phyloP scores from a whole-genome alignment of 805 yeast genomes.

The Saccharomycopsis fermentans region DNA sequence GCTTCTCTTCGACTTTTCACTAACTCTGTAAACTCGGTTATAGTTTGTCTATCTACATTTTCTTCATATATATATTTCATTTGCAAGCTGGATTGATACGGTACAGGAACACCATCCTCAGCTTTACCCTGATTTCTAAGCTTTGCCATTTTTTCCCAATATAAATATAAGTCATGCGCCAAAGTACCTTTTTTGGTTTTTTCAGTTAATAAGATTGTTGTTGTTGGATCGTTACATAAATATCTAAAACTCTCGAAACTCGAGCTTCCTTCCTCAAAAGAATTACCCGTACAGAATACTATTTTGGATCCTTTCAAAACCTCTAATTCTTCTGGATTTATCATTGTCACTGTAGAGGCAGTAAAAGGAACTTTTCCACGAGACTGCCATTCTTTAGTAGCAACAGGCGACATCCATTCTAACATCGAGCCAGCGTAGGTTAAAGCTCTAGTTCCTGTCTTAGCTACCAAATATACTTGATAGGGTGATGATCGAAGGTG shows the following conservation, averaged over 20 bases:
- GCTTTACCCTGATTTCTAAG: slow-evolving; percentile 28
- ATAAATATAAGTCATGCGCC: slow-evolving; percentile 38
- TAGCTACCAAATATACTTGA: slow-evolving; percentile 70
- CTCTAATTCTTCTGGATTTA: slow-evolving; percentile 45
- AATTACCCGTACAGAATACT: slow-evolving; percentile 65
- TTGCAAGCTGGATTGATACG: slow-evolving; percentile 35
- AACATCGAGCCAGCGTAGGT: slow-evolving; percentile 80
- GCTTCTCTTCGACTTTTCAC: slow-evolving; percentile 37
- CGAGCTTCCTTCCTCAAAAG: slow-evolving; percentile 52
- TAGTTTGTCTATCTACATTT: slow-evolving; percentile 39
- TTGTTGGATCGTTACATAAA: slow-evolving; percentile 53
- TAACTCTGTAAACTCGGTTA: slow-evolving; percentile 36
- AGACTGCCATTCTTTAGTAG: slow-evolving; percentile 77
- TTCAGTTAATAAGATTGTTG: slow-evolving; percentile 71
- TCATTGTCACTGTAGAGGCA: slow-evolving; percentile 48
- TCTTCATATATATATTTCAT: slow-evolving; percentile 38
- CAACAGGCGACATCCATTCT: slow-evolving; percentile 91
- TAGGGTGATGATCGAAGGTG: slow-evolving; percentile 33
- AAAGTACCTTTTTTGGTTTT: slow-evolving; percentile 39
- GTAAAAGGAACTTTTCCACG: slow-evolving; percentile 72
- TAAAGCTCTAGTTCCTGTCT: slow-evolving; percentile 67
- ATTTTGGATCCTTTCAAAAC: slow-evolving; percentile 62
- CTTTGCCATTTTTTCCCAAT: slow-evolving; percentile 41
- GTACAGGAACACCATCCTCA: slow-evolving; percentile 56
- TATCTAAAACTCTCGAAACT: slow-evolving; percentile 41